Evolutionary conservation across 225 moss, liverwort and hornwort species (phyloP), one percentile per base, ranked within the genome.

Genomic region (Thuidium tamariscinum): DNA sequence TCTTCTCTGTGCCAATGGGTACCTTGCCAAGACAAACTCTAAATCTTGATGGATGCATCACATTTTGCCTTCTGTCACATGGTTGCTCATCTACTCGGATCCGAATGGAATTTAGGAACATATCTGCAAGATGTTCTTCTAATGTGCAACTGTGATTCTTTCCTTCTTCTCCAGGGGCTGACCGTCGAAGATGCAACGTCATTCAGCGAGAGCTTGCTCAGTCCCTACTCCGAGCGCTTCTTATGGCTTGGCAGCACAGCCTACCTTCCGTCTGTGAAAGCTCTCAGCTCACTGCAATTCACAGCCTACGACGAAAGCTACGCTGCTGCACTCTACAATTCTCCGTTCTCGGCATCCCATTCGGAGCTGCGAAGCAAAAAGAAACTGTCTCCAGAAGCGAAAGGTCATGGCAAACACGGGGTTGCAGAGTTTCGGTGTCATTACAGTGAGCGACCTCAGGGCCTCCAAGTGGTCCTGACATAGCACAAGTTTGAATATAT

Each of bases 161-260:
- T 52, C 23, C 36, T 54, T n/a, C 75, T 39, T 13, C 22, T 46
- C 17, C 92, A 97, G 97, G 97, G 96, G 26, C 60, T 97, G 55
- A 67, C 90, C 30, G 93, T 94, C 13, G 95, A 96, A 66, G 88
- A 88, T 42, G 94, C 92, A 15, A 62, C 79, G 16, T 89, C 90
- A 30, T 95, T 97, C 60, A 89, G 93, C 36, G 92, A 96, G 77
- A 96, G 96, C 88, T 77, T 96, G 87, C 88, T 97, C 17, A 95
- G 91, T 59, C 96, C 97, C 10, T 97, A 95, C 82, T 97, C 97
- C 25, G 89, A 92, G 72, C 93, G 94, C n/a, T 96, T 97, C 78
- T 77, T 97, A 15, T 96, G 94, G 93, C 85, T 85, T 23, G 96
- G 97, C n/a, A 96, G 96, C 92, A 95, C 92, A 25, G 85, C 75